phyloP scores from a whole-genome alignment of 495 filamentous ascomycete species.

The Platismatia glauca region DNA sequence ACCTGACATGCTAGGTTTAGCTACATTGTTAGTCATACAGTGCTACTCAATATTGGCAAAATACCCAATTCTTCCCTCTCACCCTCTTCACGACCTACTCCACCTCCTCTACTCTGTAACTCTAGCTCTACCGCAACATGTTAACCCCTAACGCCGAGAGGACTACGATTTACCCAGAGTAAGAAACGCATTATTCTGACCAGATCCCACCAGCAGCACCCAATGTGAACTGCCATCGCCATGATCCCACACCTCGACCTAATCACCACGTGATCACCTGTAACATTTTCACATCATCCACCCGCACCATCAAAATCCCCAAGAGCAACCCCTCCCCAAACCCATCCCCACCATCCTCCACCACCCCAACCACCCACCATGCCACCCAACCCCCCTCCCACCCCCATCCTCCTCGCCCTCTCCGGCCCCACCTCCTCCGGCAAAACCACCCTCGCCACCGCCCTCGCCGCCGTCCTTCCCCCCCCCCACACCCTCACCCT shows the following conservation, averaged over 20 bases:
- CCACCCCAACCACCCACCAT: not conserved
- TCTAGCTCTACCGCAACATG: not conserved
- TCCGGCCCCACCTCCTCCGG: constrained; percentile 70
- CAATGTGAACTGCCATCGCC: too few relatives aligned
- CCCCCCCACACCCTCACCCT: constrained; percentile 32
- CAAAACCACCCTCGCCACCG: constrained; percentile 69
- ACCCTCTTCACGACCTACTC: too few relatives aligned
- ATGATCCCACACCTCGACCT: not conserved
- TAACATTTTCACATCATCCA: not conserved
- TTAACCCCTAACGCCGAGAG: not conserved
- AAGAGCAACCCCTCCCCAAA: not conserved
- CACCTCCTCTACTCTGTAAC: too few relatives aligned
- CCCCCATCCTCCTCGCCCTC: constrained; percentile 56
- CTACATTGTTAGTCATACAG: not conserved
- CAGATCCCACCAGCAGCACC: not conserved
- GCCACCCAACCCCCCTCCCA: too few relatives aligned
- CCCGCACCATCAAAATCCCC: too few relatives aligned
- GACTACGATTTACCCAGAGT: not conserved
- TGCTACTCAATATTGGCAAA: not conserved
- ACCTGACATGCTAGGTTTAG: not conserved
- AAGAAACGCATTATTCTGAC: not conserved
- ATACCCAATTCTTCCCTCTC: not conserved
- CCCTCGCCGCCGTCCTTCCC: constrained; percentile 64
- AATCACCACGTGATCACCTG: not conserved
- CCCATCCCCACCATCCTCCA: not conserved